Conservation (phyloP, 176 grass and related monocot genomes). For the Zea mays region DNA sequence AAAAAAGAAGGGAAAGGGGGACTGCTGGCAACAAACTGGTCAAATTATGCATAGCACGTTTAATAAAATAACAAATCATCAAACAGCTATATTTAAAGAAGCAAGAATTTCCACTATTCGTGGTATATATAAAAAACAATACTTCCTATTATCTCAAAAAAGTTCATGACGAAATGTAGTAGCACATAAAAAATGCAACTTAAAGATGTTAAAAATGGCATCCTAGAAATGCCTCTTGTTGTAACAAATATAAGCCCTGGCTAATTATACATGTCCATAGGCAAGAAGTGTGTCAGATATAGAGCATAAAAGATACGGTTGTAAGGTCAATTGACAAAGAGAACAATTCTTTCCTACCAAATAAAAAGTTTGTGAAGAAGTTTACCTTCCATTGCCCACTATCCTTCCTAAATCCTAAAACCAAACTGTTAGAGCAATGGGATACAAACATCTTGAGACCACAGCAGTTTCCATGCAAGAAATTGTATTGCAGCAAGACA, state of each 20-base stretch:
- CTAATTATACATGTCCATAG: conserved; percentile 32
- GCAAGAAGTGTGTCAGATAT: conserved; percentile 34
- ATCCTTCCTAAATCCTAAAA: conserved; percentile 4
- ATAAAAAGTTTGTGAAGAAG: conserved; percentile 13
- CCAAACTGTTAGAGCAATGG: conserved; percentile 6
- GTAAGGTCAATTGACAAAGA: conserved; percentile 29
- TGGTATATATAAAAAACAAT: background rate
- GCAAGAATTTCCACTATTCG: conserved; percentile 1
- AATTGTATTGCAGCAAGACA: conserved; percentile 32
- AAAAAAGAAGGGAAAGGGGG: too few species aligned
- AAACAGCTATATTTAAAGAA: background rate
- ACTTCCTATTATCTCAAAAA: conserved; percentile 25
- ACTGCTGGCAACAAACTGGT: background rate
- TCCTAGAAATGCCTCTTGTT: conserved; percentile 25
- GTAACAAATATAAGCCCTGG: conserved; percentile 22
- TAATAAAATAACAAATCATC: conserved; percentile 13
- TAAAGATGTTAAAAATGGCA: conserved; percentile 37
- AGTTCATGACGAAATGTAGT: background rate
- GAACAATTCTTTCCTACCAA: conserved; percentile 24
- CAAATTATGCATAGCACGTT: background rate
- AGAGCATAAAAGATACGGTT: conserved; percentile 31
- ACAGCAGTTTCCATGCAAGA: conserved; percentile 26
- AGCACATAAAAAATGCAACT: conserved; percentile 23
- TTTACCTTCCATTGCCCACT: conserved; percentile 41
- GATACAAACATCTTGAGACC: conserved; percentile 26